Percentiles rank a stretch among this genome's conserved stretches.
phyloP scores from a whole-genome alignment of 495 filamentous ascomycete genomes.

The Aspergillus cavernicola region DNA sequence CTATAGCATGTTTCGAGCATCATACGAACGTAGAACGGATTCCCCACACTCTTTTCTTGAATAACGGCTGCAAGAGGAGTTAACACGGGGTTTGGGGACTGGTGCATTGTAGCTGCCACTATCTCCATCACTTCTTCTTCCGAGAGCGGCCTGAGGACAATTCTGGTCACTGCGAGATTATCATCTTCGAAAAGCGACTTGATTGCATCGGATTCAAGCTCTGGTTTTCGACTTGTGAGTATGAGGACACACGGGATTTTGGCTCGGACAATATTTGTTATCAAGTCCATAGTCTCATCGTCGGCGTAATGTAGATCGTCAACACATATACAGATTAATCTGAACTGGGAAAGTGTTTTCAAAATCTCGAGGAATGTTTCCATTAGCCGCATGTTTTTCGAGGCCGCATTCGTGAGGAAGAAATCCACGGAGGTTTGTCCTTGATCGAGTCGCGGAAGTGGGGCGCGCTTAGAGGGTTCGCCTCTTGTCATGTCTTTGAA shows the following conservation, averaged over 20 bases:
- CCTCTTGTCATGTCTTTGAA: constrained; percentile 27
- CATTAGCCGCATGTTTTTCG: constrained; percentile 73
- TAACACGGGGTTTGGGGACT: constrained; percentile 32
- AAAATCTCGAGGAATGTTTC: constrained; percentile 84
- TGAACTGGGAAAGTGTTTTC: constrained; percentile 68
- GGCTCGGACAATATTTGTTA: constrained; percentile 66
- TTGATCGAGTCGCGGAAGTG: constrained; percentile 32
- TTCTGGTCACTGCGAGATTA: constrained; percentile 54
- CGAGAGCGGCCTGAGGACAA: constrained; percentile 61
- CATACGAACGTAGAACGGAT: constrained; percentile 84
- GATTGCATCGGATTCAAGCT: constrained; percentile 35
- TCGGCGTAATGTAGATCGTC: constrained; percentile 89
- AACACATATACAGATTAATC: constrained; percentile 76
- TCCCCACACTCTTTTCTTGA: constrained; percentile 76
- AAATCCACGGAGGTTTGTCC: constrained; percentile 65
- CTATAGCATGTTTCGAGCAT: constrained; percentile 86
- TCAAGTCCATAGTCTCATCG: constrained; percentile 75
- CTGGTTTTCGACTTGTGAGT: constrained; percentile 46
- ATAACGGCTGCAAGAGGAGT: constrained; percentile 60
- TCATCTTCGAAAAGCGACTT: constrained; percentile 42
- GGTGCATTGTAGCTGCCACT: constrained; percentile 68
- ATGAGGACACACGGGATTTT: constrained; percentile 77
- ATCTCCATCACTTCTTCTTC: constrained; percentile 75
- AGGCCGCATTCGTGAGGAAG: constrained; percentile 62
- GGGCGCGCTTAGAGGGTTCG: constrained; percentile 33